phyloP scores from a whole-genome alignment of 345 rosid genomes.

The Bruguiera parviflora region DNA sequence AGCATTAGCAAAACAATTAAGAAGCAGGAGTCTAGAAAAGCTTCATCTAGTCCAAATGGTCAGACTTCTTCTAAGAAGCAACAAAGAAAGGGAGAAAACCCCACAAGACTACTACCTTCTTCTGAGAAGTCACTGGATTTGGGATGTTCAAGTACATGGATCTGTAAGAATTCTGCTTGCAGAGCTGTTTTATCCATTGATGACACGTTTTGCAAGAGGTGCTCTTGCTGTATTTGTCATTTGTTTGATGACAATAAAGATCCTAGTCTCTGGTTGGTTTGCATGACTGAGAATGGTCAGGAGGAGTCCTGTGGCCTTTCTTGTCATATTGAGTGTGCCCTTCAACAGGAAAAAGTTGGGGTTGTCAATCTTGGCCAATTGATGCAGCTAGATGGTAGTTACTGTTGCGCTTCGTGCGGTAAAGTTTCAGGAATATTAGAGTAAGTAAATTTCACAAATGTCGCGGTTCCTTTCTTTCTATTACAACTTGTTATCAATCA shows the following conservation, averaged over 20 bases:
- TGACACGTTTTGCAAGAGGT: constrained; percentile 87
- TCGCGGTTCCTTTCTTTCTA: not conserved
- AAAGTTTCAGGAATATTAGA: constrained; percentile 90
- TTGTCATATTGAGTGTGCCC: constrained; percentile 94
- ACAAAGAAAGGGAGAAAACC: constrained; percentile 65
- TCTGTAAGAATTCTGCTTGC: constrained; percentile 69
- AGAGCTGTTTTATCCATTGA: constrained; percentile 54
- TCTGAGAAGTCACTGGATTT: constrained; percentile 42
- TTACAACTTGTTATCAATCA: not conserved
- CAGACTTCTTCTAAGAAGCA: constrained; percentile 53
- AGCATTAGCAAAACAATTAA: constrained; percentile 42
- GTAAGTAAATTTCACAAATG: constrained; percentile 43
- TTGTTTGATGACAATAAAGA: constrained; percentile 85
- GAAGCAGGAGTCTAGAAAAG: constrained; percentile 63
- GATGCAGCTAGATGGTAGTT: constrained; percentile 84
- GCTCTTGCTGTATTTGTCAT: constrained; percentile 96
- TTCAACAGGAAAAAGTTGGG: constrained; percentile 75
- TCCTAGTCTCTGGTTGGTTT: constrained; percentile 77
- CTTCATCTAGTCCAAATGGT: constrained; percentile 30
- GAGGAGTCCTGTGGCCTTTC: constrained; percentile 82
- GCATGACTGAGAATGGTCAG: constrained; percentile 51
- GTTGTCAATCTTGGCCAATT: constrained; percentile 74
- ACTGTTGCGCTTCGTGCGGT: constrained; percentile 94
- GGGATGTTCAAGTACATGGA: constrained; percentile 55
- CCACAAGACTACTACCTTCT: constrained; percentile 38